Evolutionary conservation across 2,329 filamentous ascomycete species (phyloP).

Genomic region (Exophiala lecanii-corni): DNA sequence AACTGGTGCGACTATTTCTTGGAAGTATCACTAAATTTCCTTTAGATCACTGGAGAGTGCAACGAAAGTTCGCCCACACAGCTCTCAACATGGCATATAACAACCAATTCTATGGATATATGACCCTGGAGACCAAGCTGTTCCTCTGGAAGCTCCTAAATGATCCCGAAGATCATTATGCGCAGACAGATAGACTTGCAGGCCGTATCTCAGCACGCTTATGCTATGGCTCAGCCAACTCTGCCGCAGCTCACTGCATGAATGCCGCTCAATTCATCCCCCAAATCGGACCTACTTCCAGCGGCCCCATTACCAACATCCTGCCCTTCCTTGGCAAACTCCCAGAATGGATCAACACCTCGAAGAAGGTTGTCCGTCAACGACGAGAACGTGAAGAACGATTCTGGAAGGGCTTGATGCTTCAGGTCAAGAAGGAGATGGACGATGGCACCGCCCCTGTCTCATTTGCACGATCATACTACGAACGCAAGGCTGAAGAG

Average conservation of each 20-base stretch:
- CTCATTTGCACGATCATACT: constrained; percentile 17
- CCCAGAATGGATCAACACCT: constrained; percentile 16
- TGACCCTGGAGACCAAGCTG: constrained; percentile 12
- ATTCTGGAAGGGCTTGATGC: constrained; percentile 14
- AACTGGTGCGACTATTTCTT: too few relatives aligned
- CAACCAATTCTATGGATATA: constrained; percentile 13
- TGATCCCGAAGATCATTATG: constrained; percentile 15
- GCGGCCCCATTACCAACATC: constrained; percentile 18
- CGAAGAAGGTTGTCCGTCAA: constrained; percentile 12
- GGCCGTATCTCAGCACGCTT: constrained; percentile 10
- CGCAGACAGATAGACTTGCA: constrained; percentile 12
- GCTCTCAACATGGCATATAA: constrained; percentile 11
- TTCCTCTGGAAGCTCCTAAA: constrained; percentile 16
- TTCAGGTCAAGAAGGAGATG: constrained; percentile 11
- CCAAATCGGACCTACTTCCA: constrained; percentile 17
- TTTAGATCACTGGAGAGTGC: constrained; percentile 17
- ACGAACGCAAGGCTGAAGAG: constrained; percentile 6
- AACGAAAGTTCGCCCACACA: constrained; percentile 18
- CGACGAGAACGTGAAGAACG: constrained; percentile 15
- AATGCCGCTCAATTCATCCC: constrained; percentile 17
- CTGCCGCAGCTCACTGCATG: constrained; percentile 10
- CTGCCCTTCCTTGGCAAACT: constrained; percentile 13
- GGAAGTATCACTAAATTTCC: too few relatives aligned
- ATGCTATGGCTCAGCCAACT: constrained; percentile 11
- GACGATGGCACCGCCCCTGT: constrained; percentile 8